Evolutionary conservation across 2,329 filamentous ascomycete species (phyloP), one percentile per base, ranked within the genome.

Genomic region (Dothistroma septosporum): DNA sequence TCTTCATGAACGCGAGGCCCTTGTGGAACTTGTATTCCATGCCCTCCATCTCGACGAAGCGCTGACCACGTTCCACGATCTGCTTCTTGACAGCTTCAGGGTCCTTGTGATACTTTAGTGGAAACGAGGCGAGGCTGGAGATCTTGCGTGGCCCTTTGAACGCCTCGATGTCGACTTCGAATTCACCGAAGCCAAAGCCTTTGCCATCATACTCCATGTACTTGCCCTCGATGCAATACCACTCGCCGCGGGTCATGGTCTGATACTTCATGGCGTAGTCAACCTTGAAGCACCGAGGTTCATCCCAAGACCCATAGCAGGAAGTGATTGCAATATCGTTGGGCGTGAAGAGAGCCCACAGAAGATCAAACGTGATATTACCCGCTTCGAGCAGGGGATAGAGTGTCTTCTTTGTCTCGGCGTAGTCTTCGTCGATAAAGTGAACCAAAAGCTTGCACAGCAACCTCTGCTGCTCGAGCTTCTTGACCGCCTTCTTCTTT

Each of bases 181-280:
- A 85, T 54, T 80, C 85, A 16, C 89, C 90, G 69, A 88, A 87
- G 2, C 91, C 92, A 71, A 92, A 95, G 7, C 84, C 82, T 72
- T 95, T 95, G 60, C 92, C 92, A 68, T 96, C 91, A 63, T 91
- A 96, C 70, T 96, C 91, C 28, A 96, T 83, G 67, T 94, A 96
- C 73, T 82, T 76, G 22, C 88, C 91, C 66, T 93, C 88, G 14
- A 96, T 81, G 66, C 81, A 84, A 75, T 92, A 95, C 76, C 84
- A 93, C 19, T 87, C 83, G 4, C 90, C 90, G 65, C 86, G 87
- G 70, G 89, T 82, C 68, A 92, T 85, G 37, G 82, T 85, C 48
- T 76, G 79, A 54, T 90, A 86, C 66, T 90, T 90, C 68, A 87
- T 86, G 0, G 88, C 87, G 64, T 87, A 83, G 61, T 93, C 90